Evolutionary conservation across 345 rosid genomes (phyloP).

Genomic region (Mallotus nudiflorus): DNA sequence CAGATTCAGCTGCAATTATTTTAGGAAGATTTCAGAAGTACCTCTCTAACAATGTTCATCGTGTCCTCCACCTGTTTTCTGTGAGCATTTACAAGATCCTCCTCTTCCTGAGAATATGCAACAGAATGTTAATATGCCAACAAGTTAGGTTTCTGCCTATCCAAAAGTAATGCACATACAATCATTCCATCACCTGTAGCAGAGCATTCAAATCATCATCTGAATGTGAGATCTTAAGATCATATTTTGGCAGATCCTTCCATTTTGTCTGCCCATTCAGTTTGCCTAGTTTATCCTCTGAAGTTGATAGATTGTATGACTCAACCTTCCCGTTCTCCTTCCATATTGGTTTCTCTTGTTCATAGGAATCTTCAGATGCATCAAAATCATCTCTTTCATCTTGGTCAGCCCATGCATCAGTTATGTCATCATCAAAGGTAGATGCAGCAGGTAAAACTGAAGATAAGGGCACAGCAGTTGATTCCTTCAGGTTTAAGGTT

Average conservation of each 20-base stretch:
- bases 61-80: slow-evolving; percentile 94
- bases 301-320: slow-evolving; percentile 32
- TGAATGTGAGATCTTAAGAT: slow-evolving; percentile 54
- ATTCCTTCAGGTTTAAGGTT: slow-evolving; percentile 71
- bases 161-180: not conserved
- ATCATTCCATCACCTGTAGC: slow-evolving; percentile 55
- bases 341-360: slow-evolving; percentile 66
- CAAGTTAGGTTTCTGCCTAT: slow-evolving; percentile 11
- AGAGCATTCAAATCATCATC: slow-evolving; percentile 76
- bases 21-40: slow-evolving; percentile 16
- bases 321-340: slow-evolving; percentile 71
- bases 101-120: slow-evolving; percentile 72
- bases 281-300: slow-evolving; percentile 61
- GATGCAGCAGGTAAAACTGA: slow-evolving; percentile 58
- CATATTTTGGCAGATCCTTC: slow-evolving; percentile 54
- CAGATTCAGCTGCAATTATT: not conserved
- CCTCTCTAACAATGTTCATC: slow-evolving; percentile 96
- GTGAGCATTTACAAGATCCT: slow-evolving; percentile 95
- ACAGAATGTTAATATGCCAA: slow-evolving; percentile 9
- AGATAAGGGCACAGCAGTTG: slow-evolving; percentile 63
- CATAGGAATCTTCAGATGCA: slow-evolving; percentile 66
- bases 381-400: slow-evolving; percentile 69
- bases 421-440: slow-evolving; percentile 61
- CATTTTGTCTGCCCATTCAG: slow-evolving; percentile 50
- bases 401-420: slow-evolving; percentile 79